Percentiles rank a stretch among this genome's conserved stretches.
phyloP scores from a whole-genome alignment of 2,329 filamentous ascomycete species.

The Aspergillus persii region DNA sequence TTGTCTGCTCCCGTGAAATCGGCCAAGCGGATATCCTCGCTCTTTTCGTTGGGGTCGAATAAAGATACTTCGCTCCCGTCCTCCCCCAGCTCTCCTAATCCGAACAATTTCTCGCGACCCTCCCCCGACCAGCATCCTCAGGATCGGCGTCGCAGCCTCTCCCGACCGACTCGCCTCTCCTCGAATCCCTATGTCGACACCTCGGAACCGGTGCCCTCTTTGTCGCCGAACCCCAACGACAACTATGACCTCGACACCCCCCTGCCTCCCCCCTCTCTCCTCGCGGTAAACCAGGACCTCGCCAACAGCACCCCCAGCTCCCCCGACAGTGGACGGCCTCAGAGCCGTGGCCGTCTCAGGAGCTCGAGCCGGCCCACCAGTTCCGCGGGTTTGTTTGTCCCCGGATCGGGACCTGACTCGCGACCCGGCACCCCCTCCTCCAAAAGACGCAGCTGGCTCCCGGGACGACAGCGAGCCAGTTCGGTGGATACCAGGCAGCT shows the following conservation, averaged over 20 bases:
- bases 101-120: constrained; percentile 13
- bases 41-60: constrained; percentile 42
- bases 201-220: constrained; percentile 24
- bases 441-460: constrained; percentile 47
- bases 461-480: constrained; percentile 36
- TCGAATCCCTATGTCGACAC: constrained; percentile 32
- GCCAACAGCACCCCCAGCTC: constrained; percentile 33
- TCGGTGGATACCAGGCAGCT: constrained; percentile 30
- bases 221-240: constrained; percentile 25
- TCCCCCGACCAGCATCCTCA: constrained; percentile 24
- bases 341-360: constrained; percentile 38
- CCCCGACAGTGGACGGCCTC: constrained; percentile 32
- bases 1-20: constrained; percentile 44
- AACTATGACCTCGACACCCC: constrained; percentile 29
- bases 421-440: constrained; percentile 34
- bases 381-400: constrained; percentile 33
- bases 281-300: constrained; percentile 37
- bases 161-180: constrained; percentile 33
- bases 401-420: constrained; percentile 33
- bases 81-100: constrained; percentile 25
- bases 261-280: constrained; percentile 42
- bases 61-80: constrained; percentile 33
- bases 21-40: constrained; percentile 46
- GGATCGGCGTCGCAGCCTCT: constrained; percentile 26
- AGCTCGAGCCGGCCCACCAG: constrained; percentile 33